Percentiles rank a stretch among this genome's conserved stretches.
phyloP scores from a whole-genome alignment of 2,329 filamentous ascomycete species.

The Colletotrichum sp. region DNA sequence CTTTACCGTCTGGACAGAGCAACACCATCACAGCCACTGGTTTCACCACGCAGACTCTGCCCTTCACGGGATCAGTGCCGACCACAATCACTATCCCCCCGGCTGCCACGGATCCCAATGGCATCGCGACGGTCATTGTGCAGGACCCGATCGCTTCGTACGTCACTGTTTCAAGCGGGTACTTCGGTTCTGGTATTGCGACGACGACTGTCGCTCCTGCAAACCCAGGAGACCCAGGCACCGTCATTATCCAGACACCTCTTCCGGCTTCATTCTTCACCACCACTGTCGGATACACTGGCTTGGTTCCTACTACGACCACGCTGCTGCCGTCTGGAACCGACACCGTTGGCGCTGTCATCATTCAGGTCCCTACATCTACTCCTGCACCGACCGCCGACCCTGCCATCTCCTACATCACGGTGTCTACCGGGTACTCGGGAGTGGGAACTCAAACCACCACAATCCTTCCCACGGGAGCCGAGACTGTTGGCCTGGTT shows the following conservation, averaged over 20 bases:
- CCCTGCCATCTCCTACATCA: neutral
- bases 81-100: neutral
- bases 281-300: constrained; percentile 1
- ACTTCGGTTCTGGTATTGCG: neutral
- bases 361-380: neutral
- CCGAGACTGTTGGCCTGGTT: neutral
- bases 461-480: neutral
- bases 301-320: neutral
- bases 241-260: constrained; percentile 5
- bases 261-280: neutral
- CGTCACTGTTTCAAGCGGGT: neutral
- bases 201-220: neutral
- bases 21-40: neutral
- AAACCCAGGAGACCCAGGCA: neutral
- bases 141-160: neutral
- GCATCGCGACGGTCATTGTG: neutral
- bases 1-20: neutral
- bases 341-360: constrained; percentile 1
- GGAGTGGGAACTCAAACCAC: constrained; percentile 2
- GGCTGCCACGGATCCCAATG: neutral
- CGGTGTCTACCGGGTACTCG: constrained; percentile 1
- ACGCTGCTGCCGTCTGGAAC: constrained; percentile 10
- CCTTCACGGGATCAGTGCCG: neutral
- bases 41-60: neutral
- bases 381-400: neutral